These are phyloP conservation scores for Sarocladium brachiariae DNA, from an alignment of 2,329 filamentous ascomycete species.

Conservation along the genomic window DNA sequence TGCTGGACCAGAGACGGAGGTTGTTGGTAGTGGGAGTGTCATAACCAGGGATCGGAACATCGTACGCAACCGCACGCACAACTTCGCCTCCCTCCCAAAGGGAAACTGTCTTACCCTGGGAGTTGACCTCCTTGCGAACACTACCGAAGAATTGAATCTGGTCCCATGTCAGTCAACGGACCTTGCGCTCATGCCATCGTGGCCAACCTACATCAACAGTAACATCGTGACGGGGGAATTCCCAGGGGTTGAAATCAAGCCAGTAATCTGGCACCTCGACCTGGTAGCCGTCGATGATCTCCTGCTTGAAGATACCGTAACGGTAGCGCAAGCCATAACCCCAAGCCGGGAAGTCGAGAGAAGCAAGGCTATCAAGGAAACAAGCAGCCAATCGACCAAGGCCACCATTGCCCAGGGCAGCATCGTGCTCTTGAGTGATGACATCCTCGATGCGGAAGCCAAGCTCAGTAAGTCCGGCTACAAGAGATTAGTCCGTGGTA, in stretches of 20 bases:
- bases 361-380: slow-evolving; percentile 93
- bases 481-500: neutral
- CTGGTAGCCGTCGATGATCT: slow-evolving; percentile 96
- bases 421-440: slow-evolving; percentile 90
- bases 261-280: slow-evolving; percentile 98
- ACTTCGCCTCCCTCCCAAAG: slow-evolving; percentile 91
- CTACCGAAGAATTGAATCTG: slow-evolving; percentile 89
- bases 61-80: slow-evolving; percentile 87
- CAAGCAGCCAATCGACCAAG: slow-evolving; percentile 91
- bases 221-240: slow-evolving; percentile 92
- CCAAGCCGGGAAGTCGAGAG: slow-evolving; percentile 93
- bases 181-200: slow-evolving; percentile 3
- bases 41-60: slow-evolving; percentile 88
- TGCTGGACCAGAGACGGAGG: slow-evolving; percentile 93
- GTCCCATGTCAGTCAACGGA: neutral
- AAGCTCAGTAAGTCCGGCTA: slow-evolving; percentile 78
- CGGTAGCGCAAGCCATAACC: slow-evolving; percentile 93
- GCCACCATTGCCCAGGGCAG: slow-evolving; percentile 91
- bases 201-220: slow-evolving; percentile 69
- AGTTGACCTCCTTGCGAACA: slow-evolving; percentile 68
- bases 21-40: slow-evolving; percentile 91
- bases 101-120: slow-evolving; percentile 65
- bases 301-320: slow-evolving; percentile 99
- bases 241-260: slow-evolving; percentile 99
- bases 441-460: slow-evolving; percentile 97